Evolutionary conservation across 768 basidiomycete species (phyloP).

Genomic region (Galerina sulciceps): DNA sequence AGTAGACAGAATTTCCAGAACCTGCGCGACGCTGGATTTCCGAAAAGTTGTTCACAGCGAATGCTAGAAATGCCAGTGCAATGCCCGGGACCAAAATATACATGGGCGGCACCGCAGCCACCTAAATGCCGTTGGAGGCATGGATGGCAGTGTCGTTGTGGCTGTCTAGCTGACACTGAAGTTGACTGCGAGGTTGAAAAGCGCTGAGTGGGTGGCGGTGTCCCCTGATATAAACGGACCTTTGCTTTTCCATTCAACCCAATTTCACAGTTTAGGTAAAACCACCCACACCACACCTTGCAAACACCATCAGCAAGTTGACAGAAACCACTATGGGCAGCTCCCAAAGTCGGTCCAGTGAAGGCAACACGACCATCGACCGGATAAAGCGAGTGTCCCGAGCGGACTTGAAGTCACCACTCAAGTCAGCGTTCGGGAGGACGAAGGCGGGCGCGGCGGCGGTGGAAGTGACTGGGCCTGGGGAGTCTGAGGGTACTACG

Average conservation of each 20-base stretch:
- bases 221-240: constrained; percentile 11
- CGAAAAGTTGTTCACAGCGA: no score
- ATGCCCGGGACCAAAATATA: no score
- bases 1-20: no score
- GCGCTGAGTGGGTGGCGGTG: constrained; percentile 11
- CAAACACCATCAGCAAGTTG: background rate
- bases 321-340: constrained; percentile 30
- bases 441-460: background rate
- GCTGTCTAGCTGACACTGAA: background rate
- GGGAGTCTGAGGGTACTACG: constrained; percentile 8
- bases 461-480: background rate
- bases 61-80: no score
- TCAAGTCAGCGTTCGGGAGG: constrained; percentile 20
- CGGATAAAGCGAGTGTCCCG: constrained; percentile 28
- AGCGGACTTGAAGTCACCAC: constrained; percentile 22
- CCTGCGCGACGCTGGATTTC: no score
- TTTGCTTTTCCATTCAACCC: constrained; percentile 6
- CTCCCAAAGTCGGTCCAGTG: constrained; percentile 30
- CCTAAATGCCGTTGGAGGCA: background rate
- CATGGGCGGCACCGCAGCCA: background rate
- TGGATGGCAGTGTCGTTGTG: constrained; percentile 10
- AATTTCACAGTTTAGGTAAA: constrained; percentile 1
- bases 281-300: constrained; percentile 11
- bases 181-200: constrained; percentile 1
- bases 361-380: constrained; percentile 20